phyloP scores from a whole-genome alignment of 345 rosid species.

The Populus pruinosa region DNA sequence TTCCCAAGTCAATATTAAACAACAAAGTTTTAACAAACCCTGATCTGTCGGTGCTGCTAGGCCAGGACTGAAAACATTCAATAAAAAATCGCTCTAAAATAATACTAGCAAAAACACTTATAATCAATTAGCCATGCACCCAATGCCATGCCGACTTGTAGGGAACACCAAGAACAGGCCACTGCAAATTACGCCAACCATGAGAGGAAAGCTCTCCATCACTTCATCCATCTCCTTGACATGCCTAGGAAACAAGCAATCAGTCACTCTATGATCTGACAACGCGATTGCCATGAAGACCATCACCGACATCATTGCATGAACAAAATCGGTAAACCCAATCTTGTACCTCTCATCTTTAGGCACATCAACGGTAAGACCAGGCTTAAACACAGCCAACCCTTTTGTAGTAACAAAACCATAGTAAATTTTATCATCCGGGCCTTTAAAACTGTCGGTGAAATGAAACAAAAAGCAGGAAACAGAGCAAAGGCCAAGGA shows the following conservation, averaged over 20 bases:
- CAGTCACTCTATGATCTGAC: conserved; percentile 60
- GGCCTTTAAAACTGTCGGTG: conserved; percentile 60
- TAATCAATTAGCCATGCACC: conserved; percentile 54
- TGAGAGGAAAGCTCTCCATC: conserved; percentile 80
- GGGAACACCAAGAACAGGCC: conserved; percentile 71
- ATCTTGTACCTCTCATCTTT: conserved; percentile 60
- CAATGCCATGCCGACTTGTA: conserved; percentile 56
- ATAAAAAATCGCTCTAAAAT: not conserved
- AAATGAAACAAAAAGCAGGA: conserved; percentile 80
- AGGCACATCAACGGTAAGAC: conserved; percentile 34
- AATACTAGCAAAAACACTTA: not conserved
- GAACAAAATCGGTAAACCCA: conserved; percentile 57
- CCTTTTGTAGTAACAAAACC: conserved; percentile 69
- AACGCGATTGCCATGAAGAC: conserved; percentile 70
- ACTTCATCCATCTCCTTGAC: conserved; percentile 72
- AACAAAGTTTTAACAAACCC: not conserved
- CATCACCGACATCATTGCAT: conserved; percentile 69
- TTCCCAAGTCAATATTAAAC: not conserved
- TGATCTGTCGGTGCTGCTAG: not conserved
- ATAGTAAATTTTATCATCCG: conserved; percentile 63
- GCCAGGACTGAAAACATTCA: not conserved
- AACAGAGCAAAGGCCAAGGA: conserved; percentile 50
- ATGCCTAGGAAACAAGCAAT: conserved; percentile 57
- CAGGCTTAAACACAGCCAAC: conserved; percentile 65
- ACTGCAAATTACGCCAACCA: conserved; percentile 72